A percentile compares a stretch with the other conserved stretches of the same genome.
Evolutionary conservation across 2,329 filamentous ascomycete genomes (phyloP).

Genomic region (Epichloe sylvatica): DNA sequence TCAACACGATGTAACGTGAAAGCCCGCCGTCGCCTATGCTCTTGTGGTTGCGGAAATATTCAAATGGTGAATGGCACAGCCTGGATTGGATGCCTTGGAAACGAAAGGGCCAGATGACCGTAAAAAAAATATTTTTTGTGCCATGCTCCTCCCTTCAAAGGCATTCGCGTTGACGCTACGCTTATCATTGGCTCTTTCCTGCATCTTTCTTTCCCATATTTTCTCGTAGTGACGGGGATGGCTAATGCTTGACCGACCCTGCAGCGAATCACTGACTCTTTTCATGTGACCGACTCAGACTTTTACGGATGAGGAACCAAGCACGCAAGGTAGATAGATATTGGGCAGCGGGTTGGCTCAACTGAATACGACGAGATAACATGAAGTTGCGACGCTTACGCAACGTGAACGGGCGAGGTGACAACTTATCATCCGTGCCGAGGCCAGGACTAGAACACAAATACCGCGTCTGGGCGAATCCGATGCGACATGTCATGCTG

Average conservation of each 20-base stretch:
- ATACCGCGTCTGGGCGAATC: neutral
- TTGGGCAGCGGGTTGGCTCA: neutral
- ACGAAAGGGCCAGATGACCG: constrained; percentile 1
- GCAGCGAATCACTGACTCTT: neutral
- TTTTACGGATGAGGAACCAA: neutral
- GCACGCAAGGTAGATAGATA: neutral
- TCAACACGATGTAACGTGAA: neutral
- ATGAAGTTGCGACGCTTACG: neutral
- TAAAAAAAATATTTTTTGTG: neutral
- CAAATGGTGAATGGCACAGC: neutral
- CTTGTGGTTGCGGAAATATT: neutral
- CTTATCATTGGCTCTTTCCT: neutral
- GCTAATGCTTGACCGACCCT: neutral
- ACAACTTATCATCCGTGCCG: neutral
- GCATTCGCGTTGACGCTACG: neutral
- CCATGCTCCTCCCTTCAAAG: neutral
- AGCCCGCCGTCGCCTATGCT: neutral
- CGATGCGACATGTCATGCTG: neutral
- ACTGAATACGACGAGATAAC: neutral
- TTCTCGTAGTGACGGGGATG: neutral
- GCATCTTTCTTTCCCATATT: neutral
- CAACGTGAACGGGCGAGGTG: neutral
- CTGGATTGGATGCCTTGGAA: neutral
- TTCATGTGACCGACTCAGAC: neutral
- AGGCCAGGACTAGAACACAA: neutral